Base-by-base conservation (phyloP, 75 land plant genomes). In the Pinus albicaulis region DNA sequence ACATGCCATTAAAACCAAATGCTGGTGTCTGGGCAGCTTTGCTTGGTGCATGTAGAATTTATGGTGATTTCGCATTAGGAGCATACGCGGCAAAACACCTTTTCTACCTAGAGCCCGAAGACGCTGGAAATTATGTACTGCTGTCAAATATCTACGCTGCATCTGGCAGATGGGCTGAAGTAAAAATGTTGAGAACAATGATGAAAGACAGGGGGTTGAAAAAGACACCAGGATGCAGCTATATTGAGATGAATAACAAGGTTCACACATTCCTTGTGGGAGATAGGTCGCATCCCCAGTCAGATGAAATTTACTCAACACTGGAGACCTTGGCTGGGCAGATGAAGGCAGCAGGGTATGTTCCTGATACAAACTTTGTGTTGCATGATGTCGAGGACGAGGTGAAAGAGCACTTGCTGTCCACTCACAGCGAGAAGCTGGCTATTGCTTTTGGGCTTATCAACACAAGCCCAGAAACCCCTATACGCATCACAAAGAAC, bases 371-470 rank as follows among this genome's bases (percentile, higher is more conserved):
- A 6, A 34, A 41, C 34, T 15, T 17, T 19, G 34, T 78, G 20
- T 70, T 57, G 77, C 78, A 53, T 41, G 77, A 78, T 56, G 61
- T 75, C 34, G 31, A 55, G 16, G 80, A 79, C 15, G 59, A 75
- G 15, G 48, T 28, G 57, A 74, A 74, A n/a, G 70, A 55, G 10
- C 55, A 58, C 28, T 53, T 64, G 20, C 57, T 74, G 11, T 65
- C 78, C 14, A 52, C 25, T n/a, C 84, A 76, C 52, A 75, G 84
- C 57, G 85, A 83, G 56, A 75, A 71, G 84, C 34, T 83, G 22
- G 85, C 83, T 57, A 81, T 81, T 75, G 84, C 85, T 22, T 83
- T 58, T 75, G 84, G 77, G 17, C 71, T 81, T 26, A 38, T 81
- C 25, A 82, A 55, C 59, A 82, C 83, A 74, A 48, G 82, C 36